Evolutionary conservation across 2,329 filamentous ascomycete species (phyloP), one percentile per base, ranked within the genome.

Genomic region (Pseudogymnoascus sp.): DNA sequence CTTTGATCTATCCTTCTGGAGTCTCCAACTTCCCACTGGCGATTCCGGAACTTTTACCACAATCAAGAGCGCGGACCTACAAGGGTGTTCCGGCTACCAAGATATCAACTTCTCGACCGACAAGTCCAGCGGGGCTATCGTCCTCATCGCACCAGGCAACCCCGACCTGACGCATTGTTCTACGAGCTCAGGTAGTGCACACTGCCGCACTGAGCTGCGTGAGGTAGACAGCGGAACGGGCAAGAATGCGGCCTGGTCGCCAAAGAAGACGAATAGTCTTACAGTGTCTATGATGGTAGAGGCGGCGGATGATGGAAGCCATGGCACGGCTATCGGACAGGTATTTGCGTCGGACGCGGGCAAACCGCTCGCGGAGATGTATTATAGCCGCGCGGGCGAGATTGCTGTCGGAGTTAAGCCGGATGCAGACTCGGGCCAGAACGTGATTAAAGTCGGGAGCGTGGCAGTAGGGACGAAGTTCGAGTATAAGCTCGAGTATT

Each of bases 281-380:
- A 58, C 57, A 9, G 57, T 58, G 33, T 37, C 57, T 18, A 58
- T 58, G 57, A 58, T 33, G 8, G 57, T 58, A 11, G 18, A 38
- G 33, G 36, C 18, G 9, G 57, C 57, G 6, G 57, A 58, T 28
- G 57, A 58, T 18, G 57, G 57, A 37, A 58, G 33, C 57, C 57
- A 58, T 9, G 57, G 57, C 4, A 58, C 57, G 20, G 57, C 57
- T 6, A 58, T 58, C n/a, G 57, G 57, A n/a, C 57, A 58, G 57
- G 57, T 58, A 6, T 58, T 58, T 36, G 64, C 60, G 11, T 60
- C 60, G 3, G 53, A 67, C 5, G 68, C 65, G 9, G 67, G 62
- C 61, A 71, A 72, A 43, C 70, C 70, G 4, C 61, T 72, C 18
- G 66, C 62, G 7, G 70, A 72, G 62, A 62, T 72, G 8, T 72